Evolutionary conservation across 2,329 filamentous ascomycete species (phyloP).

Genomic region (Botrytis paeoniae): DNA sequence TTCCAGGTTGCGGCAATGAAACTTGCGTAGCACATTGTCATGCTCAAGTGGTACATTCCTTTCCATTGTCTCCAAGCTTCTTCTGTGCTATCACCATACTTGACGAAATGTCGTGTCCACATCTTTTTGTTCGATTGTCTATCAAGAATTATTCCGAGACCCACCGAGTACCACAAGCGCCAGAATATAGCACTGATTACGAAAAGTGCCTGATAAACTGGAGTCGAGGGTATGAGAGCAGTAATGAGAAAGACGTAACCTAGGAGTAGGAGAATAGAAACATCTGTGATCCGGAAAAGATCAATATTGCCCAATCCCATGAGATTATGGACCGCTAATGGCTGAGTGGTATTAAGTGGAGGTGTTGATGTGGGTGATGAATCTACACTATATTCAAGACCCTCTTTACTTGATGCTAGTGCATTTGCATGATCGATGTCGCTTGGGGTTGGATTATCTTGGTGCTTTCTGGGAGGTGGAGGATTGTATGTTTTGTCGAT

Average conservation of each 20-base stretch:
- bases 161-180: slow-evolving; percentile 89
- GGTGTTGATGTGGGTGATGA: slow-evolving; percentile 20
- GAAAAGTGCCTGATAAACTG: slow-evolving; percentile 73
- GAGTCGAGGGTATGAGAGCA: slow-evolving; percentile 72
- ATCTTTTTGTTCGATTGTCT: slow-evolving; percentile 85
- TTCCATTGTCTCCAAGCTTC: slow-evolving; percentile 99
- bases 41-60: slow-evolving; percentile 88
- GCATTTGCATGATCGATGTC: slow-evolving; percentile 40
- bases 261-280: slow-evolving; percentile 72
- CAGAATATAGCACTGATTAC: slow-evolving; percentile 75
- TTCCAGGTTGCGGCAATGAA: slow-evolving; percentile 94
- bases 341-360: slow-evolving; percentile 46
- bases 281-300: slow-evolving; percentile 81
- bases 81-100: slow-evolving; percentile 84
- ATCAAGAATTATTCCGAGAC: slow-evolving; percentile 80
- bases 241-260: slow-evolving; percentile 73
- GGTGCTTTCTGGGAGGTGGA: slow-evolving; percentile 65
- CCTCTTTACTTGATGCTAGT: slow-evolving; percentile 38
- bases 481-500: slow-evolving; percentile 98
- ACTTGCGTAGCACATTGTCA: slow-evolving; percentile 83
- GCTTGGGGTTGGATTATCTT: slow-evolving; percentile 31
- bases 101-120: slow-evolving; percentile 97
- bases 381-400: slow-evolving; percentile 32
- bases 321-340: slow-evolving; percentile 74
- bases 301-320: slow-evolving; percentile 83